A percentile compares a stretch with the other conserved stretches of the same genome.
These are phyloP conservation scores for Trichophyton mentagrophytes DNA, from an alignment of 2,329 filamentous ascomycete genomes.

Conservation along the genomic window DNA sequence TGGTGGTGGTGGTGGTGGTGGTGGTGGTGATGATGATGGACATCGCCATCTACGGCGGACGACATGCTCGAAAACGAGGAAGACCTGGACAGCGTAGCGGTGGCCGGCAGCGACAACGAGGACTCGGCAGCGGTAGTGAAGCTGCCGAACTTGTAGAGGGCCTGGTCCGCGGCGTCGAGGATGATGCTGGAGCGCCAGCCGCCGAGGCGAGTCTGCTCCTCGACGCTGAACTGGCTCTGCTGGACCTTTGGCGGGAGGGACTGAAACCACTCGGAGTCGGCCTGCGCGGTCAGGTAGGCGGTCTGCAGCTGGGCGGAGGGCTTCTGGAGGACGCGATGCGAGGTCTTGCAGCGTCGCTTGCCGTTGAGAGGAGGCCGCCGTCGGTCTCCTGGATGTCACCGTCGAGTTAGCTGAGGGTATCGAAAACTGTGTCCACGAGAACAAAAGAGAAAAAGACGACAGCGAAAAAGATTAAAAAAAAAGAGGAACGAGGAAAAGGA, in stretches of 20 bases:
- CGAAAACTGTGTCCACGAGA: background rate
- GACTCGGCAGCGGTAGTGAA: slow-evolving; percentile 17
- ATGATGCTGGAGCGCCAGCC: slow-evolving; percentile 42
- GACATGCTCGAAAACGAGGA: slow-evolving; percentile 12
- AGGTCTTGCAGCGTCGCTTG: slow-evolving; percentile 5
- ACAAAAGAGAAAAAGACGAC: background rate
- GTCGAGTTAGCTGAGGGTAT: too few species aligned
- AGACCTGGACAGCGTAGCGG: slow-evolving; percentile 12
- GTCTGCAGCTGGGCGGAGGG: slow-evolving; percentile 8
- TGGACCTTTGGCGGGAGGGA: slow-evolving; percentile 61
- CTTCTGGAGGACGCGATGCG: slow-evolving; percentile 5
- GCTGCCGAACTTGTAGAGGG: slow-evolving; percentile 38
- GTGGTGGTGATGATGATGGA: too few species aligned
- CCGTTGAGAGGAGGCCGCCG: background rate
- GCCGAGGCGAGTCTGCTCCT: slow-evolving; percentile 52
- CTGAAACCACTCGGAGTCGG: slow-evolving; percentile 55
- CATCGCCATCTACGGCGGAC: slow-evolving; percentile 20
- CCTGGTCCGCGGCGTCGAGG: slow-evolving; percentile 47
- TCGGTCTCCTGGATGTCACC: background rate
- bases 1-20: too few species aligned
- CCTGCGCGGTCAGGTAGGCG: slow-evolving; percentile 33
- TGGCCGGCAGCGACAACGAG: slow-evolving; percentile 18
- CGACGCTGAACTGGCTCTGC: slow-evolving; percentile 54
- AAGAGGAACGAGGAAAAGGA: background rate
- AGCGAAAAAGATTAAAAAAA: background rate